A percentile compares a stretch with the other conserved stretches of the same genome.
Conservation (phyloP, 164 flowering plant species). For the Chimonanthus salicifolius region DNA sequence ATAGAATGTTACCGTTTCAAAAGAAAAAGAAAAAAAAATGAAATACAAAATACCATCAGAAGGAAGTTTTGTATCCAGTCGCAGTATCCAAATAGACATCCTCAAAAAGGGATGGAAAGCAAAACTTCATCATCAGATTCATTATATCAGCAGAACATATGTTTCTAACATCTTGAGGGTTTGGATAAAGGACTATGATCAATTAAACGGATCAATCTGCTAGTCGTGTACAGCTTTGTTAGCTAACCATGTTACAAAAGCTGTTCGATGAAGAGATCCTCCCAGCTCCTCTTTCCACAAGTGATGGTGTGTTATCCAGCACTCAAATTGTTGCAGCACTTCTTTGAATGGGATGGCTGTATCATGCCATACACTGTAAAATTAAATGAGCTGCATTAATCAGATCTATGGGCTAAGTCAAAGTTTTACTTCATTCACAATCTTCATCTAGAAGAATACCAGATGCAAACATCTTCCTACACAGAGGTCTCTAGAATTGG, state of each 20-base stretch:
- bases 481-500: neutral
- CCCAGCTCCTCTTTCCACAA: slow-evolving; percentile 51
- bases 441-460: neutral
- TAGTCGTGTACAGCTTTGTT: neutral
- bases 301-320: slow-evolving; percentile 61
- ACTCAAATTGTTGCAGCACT: slow-evolving; percentile 74
- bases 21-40: neutral
- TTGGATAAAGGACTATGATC: neutral
- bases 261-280: slow-evolving; percentile 58
- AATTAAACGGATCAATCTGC: neutral
- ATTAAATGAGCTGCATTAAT: slow-evolving; percentile 7
- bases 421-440: neutral
- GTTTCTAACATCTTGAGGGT: neutral
- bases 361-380: slow-evolving; percentile 94
- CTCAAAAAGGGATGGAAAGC: neutral
- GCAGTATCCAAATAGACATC: neutral
- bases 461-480: neutral
- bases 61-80: neutral
- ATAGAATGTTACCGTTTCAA: too few relatives aligned
- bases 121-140: neutral
- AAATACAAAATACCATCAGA: neutral
- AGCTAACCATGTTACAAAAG: slow-evolving; percentile 93
- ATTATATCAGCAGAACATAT: neutral
- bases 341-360: slow-evolving; percentile 77
- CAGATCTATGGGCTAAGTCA: neutral